A percentile compares a stretch with the other conserved stretches of the same genome.
Conservation (phyloP, 202 grass and related monocot genomes). For the Saccharum hybrid region DNA sequence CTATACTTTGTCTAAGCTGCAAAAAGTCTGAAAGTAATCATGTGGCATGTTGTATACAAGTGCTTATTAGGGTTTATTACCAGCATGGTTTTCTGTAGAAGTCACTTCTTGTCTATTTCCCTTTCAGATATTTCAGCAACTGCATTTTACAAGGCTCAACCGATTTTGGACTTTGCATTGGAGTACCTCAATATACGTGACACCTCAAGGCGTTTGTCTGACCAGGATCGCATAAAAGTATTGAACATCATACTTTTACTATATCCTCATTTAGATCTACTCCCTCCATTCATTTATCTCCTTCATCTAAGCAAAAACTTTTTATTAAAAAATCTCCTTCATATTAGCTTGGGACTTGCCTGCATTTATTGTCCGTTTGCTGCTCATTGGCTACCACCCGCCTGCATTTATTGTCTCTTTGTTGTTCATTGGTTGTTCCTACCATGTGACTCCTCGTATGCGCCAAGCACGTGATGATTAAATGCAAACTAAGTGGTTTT, state of each 20-base stretch:
- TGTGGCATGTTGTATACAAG: background rate
- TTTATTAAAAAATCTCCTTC: too few relatives aligned
- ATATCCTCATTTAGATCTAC: background rate
- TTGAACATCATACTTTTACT: background rate
- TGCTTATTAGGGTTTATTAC: background rate
- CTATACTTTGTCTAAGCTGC: background rate
- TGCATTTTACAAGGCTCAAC: conserved; percentile 69
- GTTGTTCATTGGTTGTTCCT: too few relatives aligned
- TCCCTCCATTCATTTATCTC: too few relatives aligned
- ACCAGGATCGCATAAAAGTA: conserved; percentile 60
- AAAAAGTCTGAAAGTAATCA: background rate
- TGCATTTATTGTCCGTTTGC: too few relatives aligned
- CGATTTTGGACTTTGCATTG: conserved; percentile 43
- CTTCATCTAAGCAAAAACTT: too few relatives aligned
- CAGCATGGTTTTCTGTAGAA: background rate
- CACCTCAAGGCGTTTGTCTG: conserved; percentile 50
- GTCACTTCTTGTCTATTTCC: background rate
- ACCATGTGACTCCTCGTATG: too few relatives aligned
- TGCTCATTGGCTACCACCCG: too few relatives aligned
- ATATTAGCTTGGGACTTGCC: too few relatives aligned
- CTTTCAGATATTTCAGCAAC: conserved; percentile 74
- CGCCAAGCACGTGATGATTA: too few relatives aligned
- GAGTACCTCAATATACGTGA: conserved; percentile 60
- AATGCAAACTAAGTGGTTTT: too few relatives aligned
- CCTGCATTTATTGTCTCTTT: too few relatives aligned